Conservation (phyloP, 2,329 filamentous ascomycete species). For the Arthroderma sp. region DNA sequence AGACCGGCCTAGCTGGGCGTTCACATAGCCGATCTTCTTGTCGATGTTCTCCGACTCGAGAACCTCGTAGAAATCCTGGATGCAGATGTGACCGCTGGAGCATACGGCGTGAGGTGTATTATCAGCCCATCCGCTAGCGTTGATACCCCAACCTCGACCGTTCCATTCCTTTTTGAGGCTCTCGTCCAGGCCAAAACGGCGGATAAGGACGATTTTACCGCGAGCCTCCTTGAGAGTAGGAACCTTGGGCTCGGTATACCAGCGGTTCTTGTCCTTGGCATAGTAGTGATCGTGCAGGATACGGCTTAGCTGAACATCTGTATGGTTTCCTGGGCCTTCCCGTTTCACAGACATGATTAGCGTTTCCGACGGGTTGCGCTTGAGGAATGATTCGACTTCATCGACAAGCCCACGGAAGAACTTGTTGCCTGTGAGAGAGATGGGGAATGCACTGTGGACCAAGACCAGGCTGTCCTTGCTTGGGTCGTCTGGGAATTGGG, state of each 20-base stretch:
- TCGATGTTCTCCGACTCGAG: conserved; percentile 60
- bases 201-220: conserved; percentile 70
- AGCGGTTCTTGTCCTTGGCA: conserved; percentile 40
- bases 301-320: conserved; percentile 62
- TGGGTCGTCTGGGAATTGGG: conserved; percentile 42
- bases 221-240: conserved; percentile 67
- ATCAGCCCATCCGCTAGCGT: conserved; percentile 63
- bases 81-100: conserved; percentile 59
- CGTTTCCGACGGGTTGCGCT: conserved; percentile 64
- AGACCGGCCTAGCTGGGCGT: conserved; percentile 64
- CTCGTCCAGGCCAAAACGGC: conserved; percentile 58
- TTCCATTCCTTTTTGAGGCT: conserved; percentile 30
- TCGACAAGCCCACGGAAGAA: conserved; percentile 62
- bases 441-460: conserved; percentile 81
- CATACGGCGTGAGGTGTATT: conserved; percentile 67
- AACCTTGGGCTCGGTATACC: conserved; percentile 67
- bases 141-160: conserved; percentile 43
- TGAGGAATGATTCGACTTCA: conserved; percentile 61
- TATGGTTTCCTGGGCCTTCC: conserved; percentile 70
- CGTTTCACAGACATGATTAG: conserved; percentile 81
- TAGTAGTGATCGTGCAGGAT: conserved; percentile 64
- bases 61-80: conserved; percentile 94
- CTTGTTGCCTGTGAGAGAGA: conserved; percentile 69
- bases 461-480: conserved; percentile 58
- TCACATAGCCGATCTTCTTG: conserved; percentile 63